Evolutionary conservation across 2,329 filamentous ascomycete species (phyloP).

Genomic region (Huntiella bhutanensis): DNA sequence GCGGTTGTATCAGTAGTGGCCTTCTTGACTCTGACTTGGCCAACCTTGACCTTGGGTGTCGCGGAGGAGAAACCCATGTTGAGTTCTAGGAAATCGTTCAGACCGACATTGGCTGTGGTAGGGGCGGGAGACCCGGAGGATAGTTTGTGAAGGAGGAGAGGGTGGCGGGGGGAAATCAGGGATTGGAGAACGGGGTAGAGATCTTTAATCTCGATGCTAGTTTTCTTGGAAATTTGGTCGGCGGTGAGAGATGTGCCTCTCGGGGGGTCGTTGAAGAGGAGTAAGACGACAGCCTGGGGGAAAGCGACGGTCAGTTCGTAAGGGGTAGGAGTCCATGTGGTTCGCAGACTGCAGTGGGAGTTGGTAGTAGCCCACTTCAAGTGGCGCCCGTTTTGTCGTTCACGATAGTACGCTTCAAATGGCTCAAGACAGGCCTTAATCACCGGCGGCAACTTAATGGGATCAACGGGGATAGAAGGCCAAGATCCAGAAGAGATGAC

Average conservation of each 20-base stretch:
- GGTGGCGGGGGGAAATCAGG: slow-evolving; percentile 66
- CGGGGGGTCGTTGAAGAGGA: slow-evolving; percentile 58
- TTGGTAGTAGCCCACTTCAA: slow-evolving; percentile 84
- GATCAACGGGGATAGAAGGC: slow-evolving; percentile 68
- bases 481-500: slow-evolving; percentile 83
- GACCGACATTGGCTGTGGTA: slow-evolving; percentile 59
- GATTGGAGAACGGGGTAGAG: slow-evolving; percentile 85
- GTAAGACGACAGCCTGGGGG: slow-evolving; percentile 77
- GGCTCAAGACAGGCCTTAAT: slow-evolving; percentile 59
- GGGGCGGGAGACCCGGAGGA: slow-evolving; percentile 30
- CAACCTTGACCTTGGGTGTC: slow-evolving; percentile 91
- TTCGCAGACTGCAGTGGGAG: slow-evolving; percentile 75
- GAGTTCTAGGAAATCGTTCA: slow-evolving; percentile 67
- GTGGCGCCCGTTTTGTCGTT: slow-evolving; percentile 72
- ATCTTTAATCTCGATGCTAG: slow-evolving; percentile 56
- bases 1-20: neutral
- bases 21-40: slow-evolving; percentile 51
- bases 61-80: slow-evolving; percentile 60
- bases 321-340: slow-evolving; percentile 55
- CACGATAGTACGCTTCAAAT: slow-evolving; percentile 73
- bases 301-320: slow-evolving; percentile 85
- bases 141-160: slow-evolving; percentile 59
- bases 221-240: slow-evolving; percentile 52
- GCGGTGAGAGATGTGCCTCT: slow-evolving; percentile 44
- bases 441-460: slow-evolving; percentile 53